Evolutionary conservation across 768 basidiomycete genomes (phyloP).

Genomic region (Leccinum fibrillosum): DNA sequence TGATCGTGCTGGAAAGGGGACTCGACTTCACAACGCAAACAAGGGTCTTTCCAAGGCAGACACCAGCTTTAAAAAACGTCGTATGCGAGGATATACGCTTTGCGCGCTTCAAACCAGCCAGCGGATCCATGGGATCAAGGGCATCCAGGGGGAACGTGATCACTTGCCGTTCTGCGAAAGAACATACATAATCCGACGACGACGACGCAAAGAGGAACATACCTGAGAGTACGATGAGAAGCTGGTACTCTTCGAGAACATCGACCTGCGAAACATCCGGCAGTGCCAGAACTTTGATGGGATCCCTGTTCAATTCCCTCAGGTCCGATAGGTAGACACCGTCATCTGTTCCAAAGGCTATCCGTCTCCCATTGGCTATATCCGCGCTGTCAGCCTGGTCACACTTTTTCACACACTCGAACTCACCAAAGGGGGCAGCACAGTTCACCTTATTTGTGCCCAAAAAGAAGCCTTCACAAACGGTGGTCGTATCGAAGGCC

Average conservation of each 20-base stretch:
- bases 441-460: constrained; percentile 89
- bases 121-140: constrained; percentile 84
- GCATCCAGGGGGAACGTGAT: constrained; percentile 95
- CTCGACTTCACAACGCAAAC: constrained; percentile 98
- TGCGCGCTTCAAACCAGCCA: constrained; percentile 87
- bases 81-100: constrained; percentile 96
- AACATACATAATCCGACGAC: neutral
- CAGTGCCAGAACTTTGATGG: constrained; percentile 84
- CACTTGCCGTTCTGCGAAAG: constrained; percentile 78
- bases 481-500: constrained; percentile 79
- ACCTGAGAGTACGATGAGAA: constrained; percentile 99
- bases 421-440: constrained; percentile 82
- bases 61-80: constrained; percentile 95
- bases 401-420: neutral
- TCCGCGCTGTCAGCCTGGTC: constrained; percentile 5
- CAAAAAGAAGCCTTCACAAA: constrained; percentile 87
- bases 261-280: constrained; percentile 94
- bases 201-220: constrained; percentile 15
- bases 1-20: constrained; percentile 94
- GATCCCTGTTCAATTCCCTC: constrained; percentile 70
- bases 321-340: constrained; percentile 95
- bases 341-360: constrained; percentile 97
- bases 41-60: constrained; percentile 85
- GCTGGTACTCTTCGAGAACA: constrained; percentile 91
- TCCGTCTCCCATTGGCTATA: constrained; percentile 73